Base-by-base conservation (phyloP, 148 eudicot species). In the Amaranthus palmeri region DNA sequence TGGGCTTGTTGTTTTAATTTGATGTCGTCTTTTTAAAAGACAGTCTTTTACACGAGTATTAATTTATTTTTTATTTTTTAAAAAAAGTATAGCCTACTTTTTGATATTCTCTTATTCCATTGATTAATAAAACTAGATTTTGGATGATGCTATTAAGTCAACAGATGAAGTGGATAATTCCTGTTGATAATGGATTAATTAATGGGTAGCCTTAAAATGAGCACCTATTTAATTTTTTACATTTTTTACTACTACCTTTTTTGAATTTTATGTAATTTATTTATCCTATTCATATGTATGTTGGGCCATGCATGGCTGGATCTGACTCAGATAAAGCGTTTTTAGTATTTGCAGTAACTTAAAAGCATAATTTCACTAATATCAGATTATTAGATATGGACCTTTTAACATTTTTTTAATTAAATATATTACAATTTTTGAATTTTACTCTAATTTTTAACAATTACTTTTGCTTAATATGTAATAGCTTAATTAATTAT, bases 281-380 rank as follows among this genome's bases (percentile, higher is more conserved):
- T 46, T 14, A 25, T 45, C 36, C 18, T 47, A 50, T 51, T 14
- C 15, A 47, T 66, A 65, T 42, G 54, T 54, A 65, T 72, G 25
- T 56, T 60, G 69, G 54, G 76, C 45, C 76, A 71, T 77, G 76
- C 72, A 77, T 43, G 49, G 72, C 54, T 77, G 80, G 76, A 50
- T 67, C 80, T 66, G 72, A 77, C 72, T 77, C 80, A 77, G 72
- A 63, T 47, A 72, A 51, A 61, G 67, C 48, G 60, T 51, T 72
- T 77, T 72, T 59, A 68, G 76, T 65, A 77, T 67, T 49, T 65
- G 75, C 54, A 77, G 80, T 77, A 72, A 59, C 80, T 77, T 77
- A 3, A 77, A 77, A 72, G 80, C 68, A 61, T 72, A 18, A 44
- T 10, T 70, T 17, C 67, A 60, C 46, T 58, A 25, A 25, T 25